phyloP scores from a whole-genome alignment of 2,329 filamentous ascomycete species.

The Venturia asperata region DNA sequence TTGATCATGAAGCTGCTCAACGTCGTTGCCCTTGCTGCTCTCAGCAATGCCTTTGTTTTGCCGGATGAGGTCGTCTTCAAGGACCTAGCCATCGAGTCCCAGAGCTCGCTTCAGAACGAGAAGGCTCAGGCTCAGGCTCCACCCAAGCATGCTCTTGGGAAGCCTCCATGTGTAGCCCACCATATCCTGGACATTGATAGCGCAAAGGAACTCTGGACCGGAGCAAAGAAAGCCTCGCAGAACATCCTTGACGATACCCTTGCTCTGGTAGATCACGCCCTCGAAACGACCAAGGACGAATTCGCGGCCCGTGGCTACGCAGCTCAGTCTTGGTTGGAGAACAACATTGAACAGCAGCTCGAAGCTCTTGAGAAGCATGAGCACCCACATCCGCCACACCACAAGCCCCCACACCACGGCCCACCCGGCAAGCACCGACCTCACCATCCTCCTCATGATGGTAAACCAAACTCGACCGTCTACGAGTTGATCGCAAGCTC shows the following conservation, averaged over 20 bases:
- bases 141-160: conserved; percentile 23
- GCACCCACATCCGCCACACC: conserved; percentile 22
- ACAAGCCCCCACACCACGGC: conserved; percentile 24
- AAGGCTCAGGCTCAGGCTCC: too few relatives aligned
- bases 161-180: conserved; percentile 30
- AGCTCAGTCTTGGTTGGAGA: conserved; percentile 24
- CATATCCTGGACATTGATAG: conserved; percentile 31
- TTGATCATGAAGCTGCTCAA: conserved; percentile 42
- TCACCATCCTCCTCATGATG: conserved; percentile 31
- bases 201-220: conserved; percentile 28
- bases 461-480: conserved; percentile 57
- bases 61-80: conserved; percentile 44
- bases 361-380: conserved; percentile 13
- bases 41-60: conserved; percentile 47
- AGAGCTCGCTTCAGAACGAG: conserved; percentile 23
- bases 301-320: conserved; percentile 28
- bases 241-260: conserved; percentile 41
- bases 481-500: conserved; percentile 71
- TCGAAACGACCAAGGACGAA: conserved; percentile 38
- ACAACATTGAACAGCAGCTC: conserved; percentile 22
- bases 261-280: conserved; percentile 38
- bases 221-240: conserved; percentile 36
- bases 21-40: conserved; percentile 44
- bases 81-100: conserved; percentile 35
- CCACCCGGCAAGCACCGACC: conserved; percentile 20